phyloP scores from a whole-genome alignment of 176 grass and related monocot genomes.

The Ampelocalamus luodianensis region DNA sequence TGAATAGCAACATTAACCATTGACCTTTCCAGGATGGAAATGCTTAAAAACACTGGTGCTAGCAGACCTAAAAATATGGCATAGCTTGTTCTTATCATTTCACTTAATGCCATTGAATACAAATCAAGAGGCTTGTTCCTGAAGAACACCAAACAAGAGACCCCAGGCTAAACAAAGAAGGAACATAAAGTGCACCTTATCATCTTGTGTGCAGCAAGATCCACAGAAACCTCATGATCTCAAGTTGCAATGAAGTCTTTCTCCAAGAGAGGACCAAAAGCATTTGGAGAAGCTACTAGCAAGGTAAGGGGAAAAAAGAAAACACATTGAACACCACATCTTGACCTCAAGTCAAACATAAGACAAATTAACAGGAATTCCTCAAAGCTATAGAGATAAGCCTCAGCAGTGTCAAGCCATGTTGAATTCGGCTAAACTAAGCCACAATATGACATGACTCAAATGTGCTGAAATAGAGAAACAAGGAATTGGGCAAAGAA shows the following conservation, averaged over 20 bases:
- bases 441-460: neutral
- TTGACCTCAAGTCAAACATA: neutral
- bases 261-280: slow-evolving; percentile 16
- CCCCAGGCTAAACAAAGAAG: neutral
- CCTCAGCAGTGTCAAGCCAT: neutral
- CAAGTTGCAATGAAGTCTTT: neutral
- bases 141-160: neutral
- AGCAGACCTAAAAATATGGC: neutral
- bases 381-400: neutral
- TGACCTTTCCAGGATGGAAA: slow-evolving; percentile 10
- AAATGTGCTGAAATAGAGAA: neutral
- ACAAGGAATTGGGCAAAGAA: neutral
- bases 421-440: neutral
- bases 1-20: neutral
- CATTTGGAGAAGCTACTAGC: neutral
- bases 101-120: neutral
- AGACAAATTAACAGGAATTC: neutral
- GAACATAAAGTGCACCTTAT: neutral
- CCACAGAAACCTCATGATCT: neutral
- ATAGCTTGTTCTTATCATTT: neutral
- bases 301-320: neutral
- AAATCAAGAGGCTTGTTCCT: neutral
- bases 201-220: neutral
- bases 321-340: neutral
- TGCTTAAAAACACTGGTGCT: neutral